Percentiles rank a stretch among this genome's conserved stretches.
Conservation (phyloP, 306 rosid genomes). For the Cyclanthera cordifolia region DNA sequence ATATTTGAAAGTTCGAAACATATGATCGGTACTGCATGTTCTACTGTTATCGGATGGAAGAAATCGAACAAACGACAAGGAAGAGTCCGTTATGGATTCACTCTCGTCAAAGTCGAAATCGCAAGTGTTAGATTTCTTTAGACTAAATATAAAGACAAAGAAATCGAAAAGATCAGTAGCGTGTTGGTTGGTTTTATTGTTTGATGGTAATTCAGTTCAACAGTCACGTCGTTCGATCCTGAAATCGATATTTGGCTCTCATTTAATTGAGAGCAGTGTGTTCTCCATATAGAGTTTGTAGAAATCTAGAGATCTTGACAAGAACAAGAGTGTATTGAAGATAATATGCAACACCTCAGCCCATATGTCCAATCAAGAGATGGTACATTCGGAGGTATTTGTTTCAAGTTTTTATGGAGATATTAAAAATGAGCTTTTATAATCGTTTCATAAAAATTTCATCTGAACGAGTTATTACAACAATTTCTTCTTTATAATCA, state of each 20-base stretch:
- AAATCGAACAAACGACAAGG: constrained; percentile 68
- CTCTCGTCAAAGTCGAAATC: constrained; percentile 71
- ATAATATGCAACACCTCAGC: constrained; percentile 75
- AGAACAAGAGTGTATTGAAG: constrained; percentile 85
- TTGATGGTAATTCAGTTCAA: constrained; percentile 79
- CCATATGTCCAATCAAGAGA: constrained; percentile 75
- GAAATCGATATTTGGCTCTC: too few species aligned
- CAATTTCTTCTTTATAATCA: too few species aligned
- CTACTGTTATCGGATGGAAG: constrained; percentile 58
- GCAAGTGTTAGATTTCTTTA: constrained; percentile 63
- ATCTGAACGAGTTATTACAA: too few species aligned
- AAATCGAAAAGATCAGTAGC: constrained; percentile 60
- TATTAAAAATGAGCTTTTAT: too few species aligned
- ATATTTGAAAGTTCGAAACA: too few species aligned
- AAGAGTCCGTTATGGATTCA: constrained; percentile 73
- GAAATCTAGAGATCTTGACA: constrained; percentile 56
- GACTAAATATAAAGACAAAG: constrained; percentile 58
- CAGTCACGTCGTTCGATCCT: constrained; percentile 80
- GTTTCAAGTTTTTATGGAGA: too few species aligned
- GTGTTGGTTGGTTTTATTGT: too few species aligned
- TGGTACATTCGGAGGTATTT: too few species aligned
- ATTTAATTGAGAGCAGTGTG: too few species aligned
- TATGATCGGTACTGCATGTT: too few species aligned
- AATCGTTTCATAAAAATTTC: too few species aligned
- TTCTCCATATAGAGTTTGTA: too few species aligned